Evolutionary conservation across 2,329 filamentous ascomycete species (phyloP).

Genomic region (Pezicula radicicola): DNA sequence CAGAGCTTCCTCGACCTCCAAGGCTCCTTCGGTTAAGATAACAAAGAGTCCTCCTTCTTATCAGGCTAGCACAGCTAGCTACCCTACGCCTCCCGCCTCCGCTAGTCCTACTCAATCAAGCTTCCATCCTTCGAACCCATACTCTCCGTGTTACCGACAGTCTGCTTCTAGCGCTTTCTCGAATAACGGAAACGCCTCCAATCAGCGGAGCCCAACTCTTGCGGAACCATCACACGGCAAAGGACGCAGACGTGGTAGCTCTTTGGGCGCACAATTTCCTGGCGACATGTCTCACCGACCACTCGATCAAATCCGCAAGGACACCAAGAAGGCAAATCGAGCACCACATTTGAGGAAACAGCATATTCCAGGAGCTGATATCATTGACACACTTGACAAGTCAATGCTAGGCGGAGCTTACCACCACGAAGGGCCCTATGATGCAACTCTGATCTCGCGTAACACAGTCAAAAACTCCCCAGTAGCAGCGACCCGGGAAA

Average conservation of each 20-base stretch:
- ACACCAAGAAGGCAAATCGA: constrained; percentile 63
- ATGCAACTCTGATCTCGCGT: constrained; percentile 72
- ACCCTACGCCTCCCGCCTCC: constrained; percentile 51
- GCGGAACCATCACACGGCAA: constrained; percentile 20
- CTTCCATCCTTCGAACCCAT: constrained; percentile 45
- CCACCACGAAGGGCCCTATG: constrained; percentile 89
- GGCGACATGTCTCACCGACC: constrained; percentile 65
- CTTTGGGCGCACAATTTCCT: constrained; percentile 56
- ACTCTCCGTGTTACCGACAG: constrained; percentile 17
- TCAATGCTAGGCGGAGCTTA: constrained; percentile 61
- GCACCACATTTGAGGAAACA: constrained; percentile 63
- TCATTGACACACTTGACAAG: constrained; percentile 76
- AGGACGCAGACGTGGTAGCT: constrained; percentile 38
- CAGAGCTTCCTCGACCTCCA: constrained; percentile 9
- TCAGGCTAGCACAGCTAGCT: neutral
- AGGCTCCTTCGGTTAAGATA: constrained; percentile 23
- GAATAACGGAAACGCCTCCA: constrained; percentile 9
- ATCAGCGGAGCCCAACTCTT: neutral
- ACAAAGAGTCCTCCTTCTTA: neutral
- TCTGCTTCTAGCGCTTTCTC: constrained; percentile 29
- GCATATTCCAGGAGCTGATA: constrained; percentile 66
- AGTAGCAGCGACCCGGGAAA: constrained; percentile 69
- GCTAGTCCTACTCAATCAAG: constrained; percentile 46
- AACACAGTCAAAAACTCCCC: constrained; percentile 67
- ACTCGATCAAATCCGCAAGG: constrained; percentile 61